Percentiles rank a stretch among this genome's conserved stretches.
Conservation (phyloP, 371 early-diverging fungal genomes). For the Haplosporangium sp. region DNA sequence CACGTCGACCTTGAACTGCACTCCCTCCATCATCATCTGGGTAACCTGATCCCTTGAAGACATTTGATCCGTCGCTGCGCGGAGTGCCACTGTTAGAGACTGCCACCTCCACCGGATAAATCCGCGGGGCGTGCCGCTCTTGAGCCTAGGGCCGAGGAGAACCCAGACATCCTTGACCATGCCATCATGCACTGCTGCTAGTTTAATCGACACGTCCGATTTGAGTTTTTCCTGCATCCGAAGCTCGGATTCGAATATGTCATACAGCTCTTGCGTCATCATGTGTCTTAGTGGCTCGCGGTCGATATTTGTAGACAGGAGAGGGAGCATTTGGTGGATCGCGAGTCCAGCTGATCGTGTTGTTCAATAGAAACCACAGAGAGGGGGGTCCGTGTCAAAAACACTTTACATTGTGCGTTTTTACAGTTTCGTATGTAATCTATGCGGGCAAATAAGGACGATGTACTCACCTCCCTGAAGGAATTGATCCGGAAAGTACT, state of each 20-base stretch:
- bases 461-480: conserved; percentile 63
- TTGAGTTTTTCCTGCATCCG: conserved; percentile 33
- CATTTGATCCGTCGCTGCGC: conserved; percentile 57
- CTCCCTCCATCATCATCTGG: conserved; percentile 63
- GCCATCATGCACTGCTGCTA: conserved; percentile 67
- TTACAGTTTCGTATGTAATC: not conserved
- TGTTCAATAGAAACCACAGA: not conserved
- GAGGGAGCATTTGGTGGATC: conserved; percentile 56
- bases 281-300: conserved; percentile 49
- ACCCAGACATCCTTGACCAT: conserved; percentile 67
- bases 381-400: not conserved
- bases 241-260: conserved; percentile 52
- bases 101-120: conserved; percentile 55
- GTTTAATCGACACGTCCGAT: conserved; percentile 52
- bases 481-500: conserved; percentile 71
- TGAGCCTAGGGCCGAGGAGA: conserved; percentile 56
- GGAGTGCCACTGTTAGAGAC: conserved; percentile 32
- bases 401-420: no score
- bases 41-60: conserved; percentile 60
- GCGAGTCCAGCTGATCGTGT: conserved; percentile 59
- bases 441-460: not conserved
- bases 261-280: conserved; percentile 59
- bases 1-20: conserved; percentile 65
- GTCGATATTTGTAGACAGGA: conserved; percentile 40
- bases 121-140: conserved; percentile 28